Evolutionary conservation across 2,329 filamentous ascomycete genomes (phyloP).

Genomic region (Phaeosphaeriaceae sp.): DNA sequence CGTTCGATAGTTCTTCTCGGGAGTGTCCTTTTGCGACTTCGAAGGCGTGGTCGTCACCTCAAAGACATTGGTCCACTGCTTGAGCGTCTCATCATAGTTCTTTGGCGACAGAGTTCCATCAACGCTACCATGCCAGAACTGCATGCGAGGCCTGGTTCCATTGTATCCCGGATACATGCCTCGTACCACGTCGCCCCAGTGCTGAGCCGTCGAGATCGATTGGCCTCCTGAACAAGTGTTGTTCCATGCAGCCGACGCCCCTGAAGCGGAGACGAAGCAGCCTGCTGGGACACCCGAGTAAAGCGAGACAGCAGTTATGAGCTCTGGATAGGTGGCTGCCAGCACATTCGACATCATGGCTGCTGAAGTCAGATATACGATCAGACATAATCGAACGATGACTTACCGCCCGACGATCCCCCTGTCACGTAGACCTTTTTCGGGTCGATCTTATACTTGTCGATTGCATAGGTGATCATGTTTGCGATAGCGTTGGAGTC

Average conservation of each 20-base stretch:
- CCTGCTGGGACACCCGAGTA: conserved; percentile 63
- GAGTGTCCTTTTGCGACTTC: conserved; percentile 30
- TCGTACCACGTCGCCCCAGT: conserved; percentile 58
- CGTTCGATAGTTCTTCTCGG: conserved; percentile 36
- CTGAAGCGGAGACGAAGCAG: conserved; percentile 58
- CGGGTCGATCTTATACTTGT: conserved; percentile 60
- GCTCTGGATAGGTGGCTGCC: conserved; percentile 59
- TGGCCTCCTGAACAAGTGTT: conserved; percentile 59
- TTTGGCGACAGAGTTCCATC: conserved; percentile 60
- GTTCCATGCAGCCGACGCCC: conserved; percentile 59
- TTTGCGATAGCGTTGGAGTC: conserved; percentile 64
- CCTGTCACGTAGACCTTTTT: conserved; percentile 63
- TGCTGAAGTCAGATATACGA: conserved; percentile 1
- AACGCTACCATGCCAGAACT: conserved; percentile 64
- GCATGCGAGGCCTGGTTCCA: conserved; percentile 60
- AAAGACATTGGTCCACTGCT: conserved; percentile 45
- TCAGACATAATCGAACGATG: neutral
- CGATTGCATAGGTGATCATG: conserved; percentile 65
- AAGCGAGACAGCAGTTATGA: conserved; percentile 59
- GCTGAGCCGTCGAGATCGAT: conserved; percentile 52
- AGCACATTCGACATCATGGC: conserved; percentile 54
- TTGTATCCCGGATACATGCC: conserved; percentile 61
- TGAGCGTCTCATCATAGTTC: conserved; percentile 63
- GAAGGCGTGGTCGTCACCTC: conserved; percentile 31
- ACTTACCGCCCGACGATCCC: conserved; percentile 54